Conservation (phyloP, 768 basidiomycete species). For the Serendipita sp. region DNA sequence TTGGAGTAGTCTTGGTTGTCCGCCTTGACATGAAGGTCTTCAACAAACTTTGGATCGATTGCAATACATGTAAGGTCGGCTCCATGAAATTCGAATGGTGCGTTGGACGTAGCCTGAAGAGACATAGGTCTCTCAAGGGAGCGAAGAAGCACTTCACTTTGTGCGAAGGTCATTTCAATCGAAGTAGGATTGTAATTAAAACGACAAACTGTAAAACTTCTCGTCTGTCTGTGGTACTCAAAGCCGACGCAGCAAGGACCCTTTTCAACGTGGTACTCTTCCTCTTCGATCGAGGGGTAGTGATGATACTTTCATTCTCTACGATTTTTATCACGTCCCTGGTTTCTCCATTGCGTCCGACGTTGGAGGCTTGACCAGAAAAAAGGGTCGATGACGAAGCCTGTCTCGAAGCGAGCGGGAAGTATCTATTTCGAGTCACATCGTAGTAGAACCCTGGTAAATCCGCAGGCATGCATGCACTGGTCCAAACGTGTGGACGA, state of each 20-base stretch:
- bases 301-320: background rate
- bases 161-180: background rate
- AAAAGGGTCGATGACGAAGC: background rate
- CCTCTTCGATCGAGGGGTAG: background rate
- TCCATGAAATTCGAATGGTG: background rate
- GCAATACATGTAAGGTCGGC: background rate
- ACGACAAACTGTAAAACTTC: background rate
- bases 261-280: background rate
- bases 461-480: background rate
- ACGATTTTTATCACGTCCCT: background rate
- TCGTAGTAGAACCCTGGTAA: conserved; percentile 1
- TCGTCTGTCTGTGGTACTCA: background rate
- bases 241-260: background rate
- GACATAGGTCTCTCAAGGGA: background rate
- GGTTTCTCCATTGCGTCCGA: background rate
- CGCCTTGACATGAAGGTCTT: background rate
- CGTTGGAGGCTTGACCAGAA: background rate
- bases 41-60: background rate
- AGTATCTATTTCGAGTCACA: conserved; percentile 1
- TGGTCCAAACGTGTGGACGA: too few species aligned
- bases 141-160: background rate
- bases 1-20: background rate
- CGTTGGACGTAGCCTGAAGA: background rate
- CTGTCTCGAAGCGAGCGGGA: background rate
- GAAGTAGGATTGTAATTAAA: background rate